Percentiles rank a stretch among this genome's conserved stretches.
phyloP scores from a whole-genome alignment of 805 yeast species.

The Zygosaccharomyces bailii region DNA sequence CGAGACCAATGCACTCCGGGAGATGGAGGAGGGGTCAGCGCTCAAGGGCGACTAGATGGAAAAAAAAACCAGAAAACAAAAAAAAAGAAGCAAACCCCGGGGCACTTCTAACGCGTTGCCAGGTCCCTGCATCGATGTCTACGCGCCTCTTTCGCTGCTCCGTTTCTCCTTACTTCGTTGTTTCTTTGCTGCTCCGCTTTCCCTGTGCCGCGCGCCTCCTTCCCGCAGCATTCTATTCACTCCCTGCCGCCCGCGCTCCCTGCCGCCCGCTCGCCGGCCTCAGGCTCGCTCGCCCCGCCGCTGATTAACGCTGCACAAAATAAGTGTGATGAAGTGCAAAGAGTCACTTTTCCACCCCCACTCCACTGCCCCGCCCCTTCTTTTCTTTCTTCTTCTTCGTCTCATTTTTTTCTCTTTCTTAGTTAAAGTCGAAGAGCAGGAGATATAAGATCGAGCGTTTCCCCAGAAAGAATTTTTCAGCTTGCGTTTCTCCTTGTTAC shows the following conservation, averaged over 20 bases:
- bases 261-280: neutral
- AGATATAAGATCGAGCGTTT: conserved; percentile 7
- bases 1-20: neutral
- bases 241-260: neutral
- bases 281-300: neutral
- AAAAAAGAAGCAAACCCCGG: too few species aligned
- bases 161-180: neutral
- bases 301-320: neutral
- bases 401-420: neutral
- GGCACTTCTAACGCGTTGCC: too few species aligned
- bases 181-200: too few species aligned
- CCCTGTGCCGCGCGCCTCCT: neutral
- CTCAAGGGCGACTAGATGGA: too few species aligned
- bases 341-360: conserved; percentile 1
- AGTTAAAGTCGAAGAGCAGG: neutral
- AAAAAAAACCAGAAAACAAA: too few species aligned
- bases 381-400: neutral
- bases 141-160: neutral
- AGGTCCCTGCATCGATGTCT: too few species aligned
- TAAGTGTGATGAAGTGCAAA: neutral
- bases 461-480: conserved; percentile 4
- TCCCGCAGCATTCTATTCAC: too few species aligned
- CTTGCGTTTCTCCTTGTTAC: neutral
- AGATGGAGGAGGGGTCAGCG: conserved; percentile 2
- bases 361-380: neutral